A percentile compares a stretch with the other conserved stretches of the same genome.
phyloP scores from a whole-genome alignment of 768 basidiomycete species.

The Suillus brevipes region DNA sequence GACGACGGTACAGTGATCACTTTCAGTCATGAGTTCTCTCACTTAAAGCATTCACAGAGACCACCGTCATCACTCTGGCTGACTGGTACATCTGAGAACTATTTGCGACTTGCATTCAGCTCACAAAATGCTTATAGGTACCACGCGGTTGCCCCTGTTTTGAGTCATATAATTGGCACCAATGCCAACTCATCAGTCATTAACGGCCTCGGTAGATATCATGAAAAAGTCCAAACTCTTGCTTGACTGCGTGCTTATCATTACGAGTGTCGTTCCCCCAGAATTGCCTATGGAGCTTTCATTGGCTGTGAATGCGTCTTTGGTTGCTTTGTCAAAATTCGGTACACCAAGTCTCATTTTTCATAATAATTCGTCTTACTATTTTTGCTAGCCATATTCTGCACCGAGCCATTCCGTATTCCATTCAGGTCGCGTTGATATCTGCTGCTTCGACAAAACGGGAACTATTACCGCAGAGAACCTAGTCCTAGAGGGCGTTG shows the following conservation, averaged over 20 bases:
- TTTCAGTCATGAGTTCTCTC: background rate
- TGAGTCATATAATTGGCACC: constrained; percentile 14
- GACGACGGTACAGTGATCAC: constrained; percentile 15
- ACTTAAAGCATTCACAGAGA: constrained; percentile 26
- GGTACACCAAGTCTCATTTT: constrained; percentile 48
- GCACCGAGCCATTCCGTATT: constrained; percentile 98
- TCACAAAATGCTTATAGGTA: constrained; percentile 37
- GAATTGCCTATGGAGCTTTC: constrained; percentile 98
- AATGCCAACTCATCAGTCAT: constrained; percentile 46
- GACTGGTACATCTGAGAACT: constrained; percentile 39
- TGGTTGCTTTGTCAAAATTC: constrained; percentile 91
- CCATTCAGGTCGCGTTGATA: constrained; percentile 94
- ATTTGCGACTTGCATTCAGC: constrained; percentile 10
- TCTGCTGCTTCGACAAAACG: constrained; percentile 99
- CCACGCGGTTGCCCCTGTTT: constrained; percentile 16
- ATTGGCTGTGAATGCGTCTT: constrained; percentile 91
- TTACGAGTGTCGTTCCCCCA: constrained; percentile 97
- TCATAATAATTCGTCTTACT: constrained; percentile 1
- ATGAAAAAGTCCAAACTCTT: constrained; percentile 93
- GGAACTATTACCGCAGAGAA: constrained; percentile 98
- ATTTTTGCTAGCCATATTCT: constrained; percentile 79
- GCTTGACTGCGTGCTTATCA: constrained; percentile 92
- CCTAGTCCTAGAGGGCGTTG: constrained; percentile 91
- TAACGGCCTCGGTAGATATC: constrained; percentile 51
- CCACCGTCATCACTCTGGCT: constrained; percentile 48